phyloP scores from a whole-genome alignment of 805 yeast genomes.

The Saturnispora mendoncae region DNA sequence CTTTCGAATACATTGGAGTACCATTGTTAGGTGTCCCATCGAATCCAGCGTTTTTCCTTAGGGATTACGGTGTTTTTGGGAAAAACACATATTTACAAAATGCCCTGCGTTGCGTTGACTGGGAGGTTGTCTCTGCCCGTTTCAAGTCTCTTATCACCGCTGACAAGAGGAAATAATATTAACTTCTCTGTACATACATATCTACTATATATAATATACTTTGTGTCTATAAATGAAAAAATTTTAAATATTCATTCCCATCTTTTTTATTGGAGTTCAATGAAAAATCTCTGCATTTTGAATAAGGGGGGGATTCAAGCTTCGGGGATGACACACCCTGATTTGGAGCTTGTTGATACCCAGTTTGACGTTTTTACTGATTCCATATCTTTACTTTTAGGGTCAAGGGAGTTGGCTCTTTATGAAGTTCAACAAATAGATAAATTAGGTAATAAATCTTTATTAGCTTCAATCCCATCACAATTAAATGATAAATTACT shows the following conservation, averaged over 20 bases:
- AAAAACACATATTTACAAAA: constrained; percentile 63
- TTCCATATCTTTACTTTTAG: constrained; percentile 57
- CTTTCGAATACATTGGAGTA: constrained; percentile 32
- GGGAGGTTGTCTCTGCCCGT: constrained; percentile 49
- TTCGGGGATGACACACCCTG: constrained; percentile 54
- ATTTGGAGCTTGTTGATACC: constrained; percentile 43
- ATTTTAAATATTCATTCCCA: too few species aligned
- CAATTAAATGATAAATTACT: constrained; percentile 36
- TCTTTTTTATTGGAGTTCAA: constrained; percentile 10
- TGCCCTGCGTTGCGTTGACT: constrained; percentile 72
- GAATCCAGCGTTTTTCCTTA: constrained; percentile 58
- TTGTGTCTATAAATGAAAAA: background rate
- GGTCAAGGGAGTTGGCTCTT: constrained; percentile 41
- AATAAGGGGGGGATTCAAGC: constrained; percentile 47
- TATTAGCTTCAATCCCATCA: constrained; percentile 54
- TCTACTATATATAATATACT: background rate
- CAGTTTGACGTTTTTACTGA: constrained; percentile 69
- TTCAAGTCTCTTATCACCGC: constrained; percentile 6
- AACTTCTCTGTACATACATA: too few species aligned
- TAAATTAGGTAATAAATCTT: constrained; percentile 50
- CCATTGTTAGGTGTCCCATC: constrained; percentile 69
- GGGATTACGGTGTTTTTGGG: constrained; percentile 75
- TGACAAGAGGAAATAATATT: background rate
- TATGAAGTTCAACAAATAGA: constrained; percentile 71
- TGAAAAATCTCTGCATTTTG: constrained; percentile 31